Evolutionary conservation across 352 stramenopile genomes (phyloP), one percentile per base, ranked within the genome.

Genomic region (Phytophthora hibernalis): DNA sequence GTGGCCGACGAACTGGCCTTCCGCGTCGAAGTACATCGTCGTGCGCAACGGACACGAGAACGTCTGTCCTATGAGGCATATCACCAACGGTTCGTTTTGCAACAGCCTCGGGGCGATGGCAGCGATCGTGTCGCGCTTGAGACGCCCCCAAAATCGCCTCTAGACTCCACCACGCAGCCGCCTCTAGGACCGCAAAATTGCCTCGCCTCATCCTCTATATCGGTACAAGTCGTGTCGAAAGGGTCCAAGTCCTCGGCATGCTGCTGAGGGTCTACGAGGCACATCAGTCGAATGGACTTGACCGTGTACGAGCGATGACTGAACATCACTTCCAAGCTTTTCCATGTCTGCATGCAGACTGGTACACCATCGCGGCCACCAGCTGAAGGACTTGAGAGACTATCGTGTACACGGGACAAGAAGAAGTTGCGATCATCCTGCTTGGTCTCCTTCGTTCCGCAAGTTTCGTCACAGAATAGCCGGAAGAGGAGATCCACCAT

Each of bases 261-360:
- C 12, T 49, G 15, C 6, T 54, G 22, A 5, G 42, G 28, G 1
- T n/a, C 55, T 9, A 63, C 31, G 15, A 44, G 26, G 21, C 42
- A 38, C 51, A 78, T 22, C 8, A 75, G 30, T 22, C 56, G 55
- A 20, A 58, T 68, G 11, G 54, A 70, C 13, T 42, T 42, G 24
- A 76, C 31, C 6, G 24, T 28, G 44, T 59, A 71, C 28, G 42
- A 54, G 2, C 60, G 62, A 10, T 72, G 48, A 2, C 57, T 66
- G n/a, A 82, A 69, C 24, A 77, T 40, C 31, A 53, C 21, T 22
- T 74, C 75, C 56, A 77, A 77, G 18, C 56, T 62, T 3, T 42
- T 54, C 75, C 75, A 79, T 40, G 72, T 66, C 31, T 72, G 60
- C 35, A 79, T 57, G 20, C 79, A 69, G 35, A 63, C 37, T 0